These are phyloP conservation scores for Cytospora mali DNA, from an alignment of 2,329 filamentous ascomycete species.

Conservation along the genomic window DNA sequence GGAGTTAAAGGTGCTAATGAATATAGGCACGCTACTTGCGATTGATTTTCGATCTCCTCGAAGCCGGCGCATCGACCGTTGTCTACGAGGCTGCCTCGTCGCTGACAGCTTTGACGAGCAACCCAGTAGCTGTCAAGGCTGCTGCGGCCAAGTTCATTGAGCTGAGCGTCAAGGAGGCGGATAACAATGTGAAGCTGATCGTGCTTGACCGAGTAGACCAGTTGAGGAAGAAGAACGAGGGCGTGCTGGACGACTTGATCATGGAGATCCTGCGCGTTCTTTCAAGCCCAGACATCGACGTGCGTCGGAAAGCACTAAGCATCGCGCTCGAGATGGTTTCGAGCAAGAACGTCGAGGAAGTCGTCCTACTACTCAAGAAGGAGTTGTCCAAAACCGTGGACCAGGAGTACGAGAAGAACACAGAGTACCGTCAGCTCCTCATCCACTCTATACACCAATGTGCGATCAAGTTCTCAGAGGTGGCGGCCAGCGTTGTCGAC, in stretches of 20 bases:
- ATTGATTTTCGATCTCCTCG: conserved; percentile 93
- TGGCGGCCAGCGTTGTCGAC: conserved; percentile 94
- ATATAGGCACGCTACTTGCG: conserved; percentile 81
- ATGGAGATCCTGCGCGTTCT: conserved; percentile 97
- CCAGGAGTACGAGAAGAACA: conserved; percentile 98
- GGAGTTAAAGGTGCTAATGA: conserved; percentile 34
- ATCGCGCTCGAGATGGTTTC: conserved; percentile 98
- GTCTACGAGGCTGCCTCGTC: conserved; percentile 97
- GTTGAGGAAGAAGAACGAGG: conserved; percentile 83
- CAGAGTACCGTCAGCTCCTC: conserved; percentile 89
- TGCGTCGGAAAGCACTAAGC: conserved; percentile 84
- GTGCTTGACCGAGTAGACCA: conserved; percentile 93
- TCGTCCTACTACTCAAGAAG: conserved; percentile 94
- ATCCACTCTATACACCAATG: conserved; percentile 98
- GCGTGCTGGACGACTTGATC: conserved; percentile 86
- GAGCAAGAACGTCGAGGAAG: conserved; percentile 98
- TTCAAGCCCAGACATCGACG: conserved; percentile 93
- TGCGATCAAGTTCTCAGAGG: conserved; percentile 98
- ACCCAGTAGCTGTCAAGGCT: conserved; percentile 96
- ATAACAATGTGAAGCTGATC: conserved; percentile 99
- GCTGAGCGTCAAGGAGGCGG: conserved; percentile 93
- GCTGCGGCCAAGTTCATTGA: conserved; percentile 96
- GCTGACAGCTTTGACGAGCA: conserved; percentile 88
- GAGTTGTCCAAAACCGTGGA: conserved; percentile 97
- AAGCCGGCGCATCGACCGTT: conserved; percentile 90